phyloP scores from a whole-genome alignment of 345 rosid species.

The Anastatica hierochuntica region DNA sequence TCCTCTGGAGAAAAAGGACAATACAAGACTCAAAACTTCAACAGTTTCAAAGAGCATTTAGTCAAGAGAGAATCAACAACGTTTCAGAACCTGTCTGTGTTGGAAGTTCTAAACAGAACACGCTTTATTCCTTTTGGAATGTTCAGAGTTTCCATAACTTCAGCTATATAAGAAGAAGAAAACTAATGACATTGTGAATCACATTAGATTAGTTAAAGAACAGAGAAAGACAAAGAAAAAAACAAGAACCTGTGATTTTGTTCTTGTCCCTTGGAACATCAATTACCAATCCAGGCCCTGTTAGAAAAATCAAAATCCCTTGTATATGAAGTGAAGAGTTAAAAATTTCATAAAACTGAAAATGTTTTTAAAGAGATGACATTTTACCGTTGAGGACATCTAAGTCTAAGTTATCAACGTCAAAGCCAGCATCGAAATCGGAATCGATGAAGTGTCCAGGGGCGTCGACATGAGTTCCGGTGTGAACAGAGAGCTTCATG shows the following conservation, averaged over 20 bases:
- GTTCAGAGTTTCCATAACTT: slow-evolving; percentile 67
- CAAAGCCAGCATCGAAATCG: slow-evolving; percentile 85
- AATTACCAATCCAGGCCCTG: slow-evolving; percentile 50
- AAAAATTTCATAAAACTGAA: no score
- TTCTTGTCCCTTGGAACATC: slow-evolving; percentile 59
- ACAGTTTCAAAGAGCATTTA: no score
- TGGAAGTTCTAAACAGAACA: slow-evolving; percentile 74
- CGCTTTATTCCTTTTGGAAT: slow-evolving; percentile 74
- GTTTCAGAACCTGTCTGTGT: slow-evolving; percentile 94
- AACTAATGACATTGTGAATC: no score
- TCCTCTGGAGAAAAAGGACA: slow-evolving; percentile 37
- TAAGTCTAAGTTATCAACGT: no score
- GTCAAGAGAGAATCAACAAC: no score
- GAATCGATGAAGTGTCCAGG: slow-evolving; percentile 88
- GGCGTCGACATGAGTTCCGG: slow-evolving; percentile 92
- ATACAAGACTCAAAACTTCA: neutral
- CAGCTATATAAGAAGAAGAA: no score
- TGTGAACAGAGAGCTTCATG: slow-evolving; percentile 80
- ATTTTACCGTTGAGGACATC: slow-evolving; percentile 63
- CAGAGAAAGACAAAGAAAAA: no score
- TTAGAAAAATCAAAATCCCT: neutral
- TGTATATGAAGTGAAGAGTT: neutral
- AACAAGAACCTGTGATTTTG: slow-evolving; percentile 46
- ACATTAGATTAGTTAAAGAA: no score
- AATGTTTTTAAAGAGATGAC: neutral